phyloP scores from a whole-genome alignment of 495 filamentous ascomycete species.

The Aspergillus affinis region DNA sequence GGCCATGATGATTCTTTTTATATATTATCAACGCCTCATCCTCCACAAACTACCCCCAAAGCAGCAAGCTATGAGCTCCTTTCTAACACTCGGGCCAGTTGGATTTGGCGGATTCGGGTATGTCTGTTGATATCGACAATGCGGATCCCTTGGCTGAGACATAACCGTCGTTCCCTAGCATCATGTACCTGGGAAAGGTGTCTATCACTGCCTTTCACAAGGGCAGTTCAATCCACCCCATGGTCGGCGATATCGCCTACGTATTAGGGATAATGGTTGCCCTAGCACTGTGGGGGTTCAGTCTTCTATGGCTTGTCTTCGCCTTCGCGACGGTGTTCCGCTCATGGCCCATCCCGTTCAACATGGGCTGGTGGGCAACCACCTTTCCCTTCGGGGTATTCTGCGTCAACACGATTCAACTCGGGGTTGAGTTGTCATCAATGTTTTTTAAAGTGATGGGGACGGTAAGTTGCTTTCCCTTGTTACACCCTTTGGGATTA shows the following conservation, averaged over 20 bases:
- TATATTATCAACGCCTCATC: slow-evolving; percentile 49
- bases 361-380: slow-evolving; percentile 65
- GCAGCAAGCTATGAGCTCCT: slow-evolving; percentile 46
- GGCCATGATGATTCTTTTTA: slow-evolving; percentile 39
- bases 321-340: slow-evolving; percentile 39
- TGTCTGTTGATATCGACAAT: neutral
- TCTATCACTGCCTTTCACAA: slow-evolving; percentile 31
- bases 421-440: slow-evolving; percentile 45
- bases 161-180: slow-evolving; percentile 12
- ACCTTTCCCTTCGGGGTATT: slow-evolving; percentile 59
- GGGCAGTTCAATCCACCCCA: slow-evolving; percentile 23
- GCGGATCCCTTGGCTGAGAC: neutral
- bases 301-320: slow-evolving; percentile 49
- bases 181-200: slow-evolving; percentile 44
- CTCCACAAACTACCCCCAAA: slow-evolving; percentile 44
- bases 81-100: slow-evolving; percentile 48
- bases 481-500: neutral
- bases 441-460: slow-evolving; percentile 53
- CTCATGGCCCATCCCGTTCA: slow-evolving; percentile 53
- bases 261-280: slow-evolving; percentile 41
- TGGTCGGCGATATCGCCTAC: slow-evolving; percentile 41
- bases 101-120: slow-evolving; percentile 47
- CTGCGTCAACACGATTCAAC: slow-evolving; percentile 45
- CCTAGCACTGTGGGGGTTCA: slow-evolving; percentile 49
- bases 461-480: slow-evolving; percentile 29